These are phyloP conservation scores for Neoascochyta sp. DNA, from an alignment of 2,329 filamentous ascomycete genomes.

Conservation along the genomic window DNA sequence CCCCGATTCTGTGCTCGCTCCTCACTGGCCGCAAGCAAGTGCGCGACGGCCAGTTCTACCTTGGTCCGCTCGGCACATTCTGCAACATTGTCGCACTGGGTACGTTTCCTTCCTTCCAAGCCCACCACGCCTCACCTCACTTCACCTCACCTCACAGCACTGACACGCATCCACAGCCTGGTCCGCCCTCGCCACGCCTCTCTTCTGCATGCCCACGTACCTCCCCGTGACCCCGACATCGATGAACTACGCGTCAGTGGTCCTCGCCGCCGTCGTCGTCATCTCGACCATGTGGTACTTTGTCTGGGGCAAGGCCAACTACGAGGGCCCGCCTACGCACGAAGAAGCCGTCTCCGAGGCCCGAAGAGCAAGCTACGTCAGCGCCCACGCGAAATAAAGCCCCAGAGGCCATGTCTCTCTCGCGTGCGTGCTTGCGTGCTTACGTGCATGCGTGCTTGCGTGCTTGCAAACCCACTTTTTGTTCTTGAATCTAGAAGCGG, in stretches of 20 bases:
- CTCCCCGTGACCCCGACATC: conserved; percentile 57
- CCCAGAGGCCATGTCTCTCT: no score
- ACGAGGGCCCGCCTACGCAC: conserved; percentile 55
- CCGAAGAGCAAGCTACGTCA: conserved; percentile 29
- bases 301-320: conserved; percentile 66
- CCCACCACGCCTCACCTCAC: no score
- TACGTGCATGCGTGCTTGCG: no score
- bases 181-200: conserved; percentile 64
- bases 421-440: no score
- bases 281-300: conserved; percentile 66
- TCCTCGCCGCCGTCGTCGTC: conserved; percentile 63
- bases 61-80: conserved; percentile 59
- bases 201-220: conserved; percentile 69
- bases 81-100: conserved; percentile 62
- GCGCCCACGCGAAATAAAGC: conserved; percentile 15
- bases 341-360: conserved; percentile 33
- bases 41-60: conserved; percentile 55
- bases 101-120: conserved; percentile 51
- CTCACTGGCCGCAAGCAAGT: conserved; percentile 59
- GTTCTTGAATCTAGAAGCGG: no score
- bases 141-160: no score
- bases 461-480: no score
- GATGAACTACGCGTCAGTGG: conserved; percentile 72
- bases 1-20: conserved; percentile 63
- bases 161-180: conserved; percentile 43